These are phyloP conservation scores for Acmispon strigosus DNA, from an alignment of 306 rosid species.

Conservation along the genomic window DNA sequence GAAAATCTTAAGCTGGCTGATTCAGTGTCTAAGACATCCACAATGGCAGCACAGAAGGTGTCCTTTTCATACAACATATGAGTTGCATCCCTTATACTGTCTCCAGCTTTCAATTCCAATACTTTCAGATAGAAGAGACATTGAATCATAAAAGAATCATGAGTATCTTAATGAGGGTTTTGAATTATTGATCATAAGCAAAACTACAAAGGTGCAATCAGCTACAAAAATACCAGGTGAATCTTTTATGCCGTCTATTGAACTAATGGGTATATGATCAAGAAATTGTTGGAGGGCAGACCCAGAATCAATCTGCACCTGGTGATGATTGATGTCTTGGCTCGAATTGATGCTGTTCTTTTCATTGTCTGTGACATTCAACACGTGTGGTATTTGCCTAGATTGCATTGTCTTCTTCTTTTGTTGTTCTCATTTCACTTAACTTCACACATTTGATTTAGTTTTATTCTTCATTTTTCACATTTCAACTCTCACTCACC, in stretches of 20 bases:
- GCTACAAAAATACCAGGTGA: slow-evolving; percentile 24
- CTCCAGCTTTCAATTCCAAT: slow-evolving; percentile 53
- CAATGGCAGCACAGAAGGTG: slow-evolving; percentile 36
- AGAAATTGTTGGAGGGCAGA: slow-evolving; percentile 52
- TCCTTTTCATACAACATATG: slow-evolving; percentile 35
- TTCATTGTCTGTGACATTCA: neutral
- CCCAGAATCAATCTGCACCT: slow-evolving; percentile 22
- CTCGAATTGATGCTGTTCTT: neutral
- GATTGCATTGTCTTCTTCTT: slow-evolving; percentile 21
- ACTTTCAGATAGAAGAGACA: slow-evolving; percentile 22
- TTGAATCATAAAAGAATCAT: neutral
- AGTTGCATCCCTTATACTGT: slow-evolving; percentile 46
- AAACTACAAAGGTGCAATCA: neutral
- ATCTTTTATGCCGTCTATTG: slow-evolving; percentile 42
- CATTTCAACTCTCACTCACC: neutral
- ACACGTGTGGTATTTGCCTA: neutral
- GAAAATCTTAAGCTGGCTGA: slow-evolving; percentile 15
- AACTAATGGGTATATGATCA: slow-evolving; percentile 41
- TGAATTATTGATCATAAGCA: neutral
- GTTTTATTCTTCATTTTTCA: neutral
- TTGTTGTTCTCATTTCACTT: neutral
- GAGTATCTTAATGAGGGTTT: neutral
- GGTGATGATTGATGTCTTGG: neutral
- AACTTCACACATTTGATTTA: neutral
- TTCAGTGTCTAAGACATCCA: slow-evolving; percentile 22